Evolutionary conservation across 31 red algal species (phyloP).

Genomic region (Endocladia muricata): DNA sequence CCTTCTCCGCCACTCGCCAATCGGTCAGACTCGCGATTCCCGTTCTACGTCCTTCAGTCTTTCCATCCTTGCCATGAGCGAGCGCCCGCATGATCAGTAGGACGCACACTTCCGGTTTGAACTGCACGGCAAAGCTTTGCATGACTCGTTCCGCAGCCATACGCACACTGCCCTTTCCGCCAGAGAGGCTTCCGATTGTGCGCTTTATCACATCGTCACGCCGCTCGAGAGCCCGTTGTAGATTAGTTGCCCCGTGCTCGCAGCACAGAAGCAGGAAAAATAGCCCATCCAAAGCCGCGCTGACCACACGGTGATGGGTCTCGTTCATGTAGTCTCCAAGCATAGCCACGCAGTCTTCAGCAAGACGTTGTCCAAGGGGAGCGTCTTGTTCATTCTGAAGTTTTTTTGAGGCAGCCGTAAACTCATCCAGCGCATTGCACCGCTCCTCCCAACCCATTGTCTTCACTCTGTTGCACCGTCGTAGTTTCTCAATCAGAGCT

Average conservation of each 20-base stretch:
- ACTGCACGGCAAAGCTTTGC: slow-evolving; percentile 50
- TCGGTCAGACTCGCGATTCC: slow-evolving; percentile 4
- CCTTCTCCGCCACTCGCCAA: slow-evolving; percentile 27
- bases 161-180: slow-evolving; percentile 19
- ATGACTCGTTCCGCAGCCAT: slow-evolving; percentile 40
- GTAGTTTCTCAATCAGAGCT: slow-evolving; percentile 5
- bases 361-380: slow-evolving; percentile 4
- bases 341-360: slow-evolving; percentile 30
- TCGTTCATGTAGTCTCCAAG: slow-evolving; percentile 18
- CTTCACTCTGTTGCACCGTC: neutral
- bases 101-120: slow-evolving; percentile 37
- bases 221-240: slow-evolving; percentile 36
- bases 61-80: neutral
- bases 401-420: neutral
- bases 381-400: neutral
- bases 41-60: neutral
- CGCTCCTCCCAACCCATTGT: slow-evolving; percentile 8
- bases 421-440: slow-evolving; percentile 8
- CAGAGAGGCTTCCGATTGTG: neutral
- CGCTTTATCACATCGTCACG: slow-evolving; percentile 18
- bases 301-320: slow-evolving; percentile 26
- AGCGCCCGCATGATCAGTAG: slow-evolving; percentile 34
- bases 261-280: slow-evolving; percentile 51
- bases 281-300: slow-evolving; percentile 37
- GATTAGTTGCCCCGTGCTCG: neutral